Percentiles rank a stretch among this genome's conserved stretches.
Conservation (phyloP, 768 basidiomycete genomes). For the Tricholoma hemisulphureum region DNA sequence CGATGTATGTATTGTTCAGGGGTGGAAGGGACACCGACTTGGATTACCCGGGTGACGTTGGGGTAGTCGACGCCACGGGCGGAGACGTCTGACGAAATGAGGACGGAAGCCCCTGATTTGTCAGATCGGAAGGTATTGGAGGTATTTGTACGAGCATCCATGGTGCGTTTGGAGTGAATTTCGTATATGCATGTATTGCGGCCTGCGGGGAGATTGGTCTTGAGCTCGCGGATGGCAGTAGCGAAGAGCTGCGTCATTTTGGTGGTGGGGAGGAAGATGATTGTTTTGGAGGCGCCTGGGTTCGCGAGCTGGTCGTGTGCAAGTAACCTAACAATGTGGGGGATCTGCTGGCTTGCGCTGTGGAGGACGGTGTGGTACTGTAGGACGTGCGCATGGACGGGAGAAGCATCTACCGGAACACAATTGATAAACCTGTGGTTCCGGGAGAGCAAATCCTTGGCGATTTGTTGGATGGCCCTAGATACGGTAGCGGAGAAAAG, state of each 20-base stretch:
- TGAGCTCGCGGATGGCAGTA: conserved; percentile 55
- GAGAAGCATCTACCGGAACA: conserved; percentile 56
- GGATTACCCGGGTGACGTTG: conserved; percentile 84
- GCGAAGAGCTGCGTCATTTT: conserved; percentile 80
- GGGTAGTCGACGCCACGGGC: conserved; percentile 91
- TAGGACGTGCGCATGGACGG: conserved; percentile 71
- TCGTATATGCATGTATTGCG: conserved; percentile 61
- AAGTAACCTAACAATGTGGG: conserved; percentile 75
- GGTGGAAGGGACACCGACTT: conserved; percentile 75
- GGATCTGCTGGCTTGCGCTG: conserved; percentile 63
- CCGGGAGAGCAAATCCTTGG: conserved; percentile 53
- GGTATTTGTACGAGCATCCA: conserved; percentile 53
- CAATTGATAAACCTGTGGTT: conserved; percentile 75
- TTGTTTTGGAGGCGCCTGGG: conserved; percentile 64
- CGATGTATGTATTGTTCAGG: conserved; percentile 82
- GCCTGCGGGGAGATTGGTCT: conserved; percentile 48
- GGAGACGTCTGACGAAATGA: conserved; percentile 86
- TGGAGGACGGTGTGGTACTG: conserved; percentile 82
- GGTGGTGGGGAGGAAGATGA: conserved; percentile 84
- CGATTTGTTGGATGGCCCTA: conserved; percentile 66
- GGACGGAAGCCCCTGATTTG: conserved; percentile 51
- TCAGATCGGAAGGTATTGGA: conserved; percentile 64
- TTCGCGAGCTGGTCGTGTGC: conserved; percentile 84
- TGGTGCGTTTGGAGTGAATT: conserved; percentile 75
- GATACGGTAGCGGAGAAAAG: conserved; percentile 90